These are phyloP conservation scores for Planoprotostelium fungivorum DNA, from an alignment of 78 protist genomes.

Conservation along the genomic window DNA sequence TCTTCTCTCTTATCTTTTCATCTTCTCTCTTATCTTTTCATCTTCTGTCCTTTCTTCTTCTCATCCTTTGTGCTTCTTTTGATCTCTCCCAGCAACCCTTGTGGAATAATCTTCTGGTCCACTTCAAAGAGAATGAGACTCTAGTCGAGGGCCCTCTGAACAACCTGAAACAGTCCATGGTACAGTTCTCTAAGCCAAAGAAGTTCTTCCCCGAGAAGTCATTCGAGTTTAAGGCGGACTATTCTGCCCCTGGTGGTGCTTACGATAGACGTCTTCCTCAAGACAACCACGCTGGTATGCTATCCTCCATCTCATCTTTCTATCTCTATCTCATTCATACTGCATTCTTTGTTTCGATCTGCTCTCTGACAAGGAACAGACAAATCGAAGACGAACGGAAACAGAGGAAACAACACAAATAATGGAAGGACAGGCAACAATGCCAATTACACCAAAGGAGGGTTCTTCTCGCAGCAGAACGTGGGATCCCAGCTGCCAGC, in stretches of 20 bases:
- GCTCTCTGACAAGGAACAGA: no score
- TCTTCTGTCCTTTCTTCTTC: background rate
- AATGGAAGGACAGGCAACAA: no score
- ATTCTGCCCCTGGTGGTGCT: background rate
- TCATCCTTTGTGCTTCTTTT: background rate
- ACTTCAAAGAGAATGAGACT: constrained; percentile 79
- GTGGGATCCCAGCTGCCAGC: background rate
- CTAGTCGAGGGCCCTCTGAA: constrained; percentile 94
- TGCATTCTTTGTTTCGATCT: no score
- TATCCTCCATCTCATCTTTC: no score
- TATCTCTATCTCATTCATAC: no score
- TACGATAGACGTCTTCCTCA: background rate
- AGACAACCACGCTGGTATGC: background rate
- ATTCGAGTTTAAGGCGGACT: background rate
- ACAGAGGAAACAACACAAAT: background rate
- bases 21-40: background rate
- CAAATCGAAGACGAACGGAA: no score
- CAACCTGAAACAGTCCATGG: constrained; percentile 55
- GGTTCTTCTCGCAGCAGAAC: background rate
- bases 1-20: background rate
- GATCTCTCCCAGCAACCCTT: constrained; percentile 64
- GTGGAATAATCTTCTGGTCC: constrained; percentile 94
- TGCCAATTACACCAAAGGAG: background rate
- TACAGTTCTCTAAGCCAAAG: constrained; percentile 47
- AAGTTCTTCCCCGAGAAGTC: constrained; percentile 15